Conservation (phyloP, 148 eudicot genomes). For the Rhododendron henanense region DNA sequence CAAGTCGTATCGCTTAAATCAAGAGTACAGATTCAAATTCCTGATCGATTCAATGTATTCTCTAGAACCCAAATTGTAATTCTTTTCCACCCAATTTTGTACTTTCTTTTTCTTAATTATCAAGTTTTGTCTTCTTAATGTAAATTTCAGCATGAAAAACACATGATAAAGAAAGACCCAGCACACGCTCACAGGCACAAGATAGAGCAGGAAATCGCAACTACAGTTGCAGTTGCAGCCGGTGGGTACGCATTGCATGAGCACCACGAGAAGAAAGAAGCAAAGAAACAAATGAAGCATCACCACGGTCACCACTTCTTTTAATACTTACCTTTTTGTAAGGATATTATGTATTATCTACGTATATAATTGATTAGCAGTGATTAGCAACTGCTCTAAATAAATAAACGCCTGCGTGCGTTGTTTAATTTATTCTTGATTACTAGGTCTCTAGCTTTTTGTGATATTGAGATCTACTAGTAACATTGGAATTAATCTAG, state of each 20-base stretch:
- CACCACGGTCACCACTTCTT: conserved; percentile 29
- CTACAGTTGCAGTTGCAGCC: conserved; percentile 40
- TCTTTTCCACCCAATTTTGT: too few species aligned
- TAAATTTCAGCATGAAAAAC: conserved; percentile 47
- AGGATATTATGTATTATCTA: background rate
- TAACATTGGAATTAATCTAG: background rate
- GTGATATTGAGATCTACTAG: background rate
- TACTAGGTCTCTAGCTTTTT: background rate
- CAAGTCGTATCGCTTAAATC: too few species aligned
- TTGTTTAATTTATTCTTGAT: background rate
- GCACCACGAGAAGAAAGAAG: conserved; percentile 58
- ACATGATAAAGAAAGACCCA: conserved; percentile 55
- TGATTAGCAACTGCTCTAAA: background rate
- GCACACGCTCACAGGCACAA: conserved; percentile 57
- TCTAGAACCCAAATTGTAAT: too few species aligned
- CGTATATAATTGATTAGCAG: background rate
- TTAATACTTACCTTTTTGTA: background rate
- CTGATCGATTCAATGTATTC: too few species aligned
- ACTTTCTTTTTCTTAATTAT: too few species aligned
- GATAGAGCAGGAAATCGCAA: conserved; percentile 44
- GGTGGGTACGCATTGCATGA: conserved; percentile 57
- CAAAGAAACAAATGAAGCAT: conserved; percentile 41
- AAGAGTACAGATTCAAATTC: too few species aligned
- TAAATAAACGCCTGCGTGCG: background rate
- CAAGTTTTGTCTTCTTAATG: background rate